Base-by-base conservation (phyloP, 345 rosid species). In the Carallia brachiata region DNA sequence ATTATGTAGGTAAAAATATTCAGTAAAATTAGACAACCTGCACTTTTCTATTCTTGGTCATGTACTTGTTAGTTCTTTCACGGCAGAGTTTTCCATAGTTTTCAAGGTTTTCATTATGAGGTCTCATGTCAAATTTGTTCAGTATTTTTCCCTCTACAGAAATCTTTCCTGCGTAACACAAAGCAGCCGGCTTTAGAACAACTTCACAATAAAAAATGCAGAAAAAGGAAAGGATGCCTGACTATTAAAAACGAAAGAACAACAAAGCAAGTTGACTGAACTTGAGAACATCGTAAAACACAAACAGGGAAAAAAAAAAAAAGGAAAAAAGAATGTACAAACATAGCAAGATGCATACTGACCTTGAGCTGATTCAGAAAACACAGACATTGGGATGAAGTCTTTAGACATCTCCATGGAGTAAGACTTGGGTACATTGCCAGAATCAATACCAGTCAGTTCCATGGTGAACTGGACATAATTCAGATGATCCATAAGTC, bases 71-170 rank as follows among this genome's bases (percentile, higher is more conserved):
- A 58, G 96, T 83, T 66, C 97, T 79, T 71, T 91, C 97, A 36
- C 96, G 96, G 47, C 92, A 91, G 17, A 91, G 84, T 78, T 85
- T 88, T 53, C 94, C 88, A 64, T 93, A 89, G 75, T 80, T 83
- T 76, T 89, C 98, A 0, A 89, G 84, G 79, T 82, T 88, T 66
- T 86, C 94, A 47, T 75, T 75, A 71, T 87, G 88, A 37, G 91
- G 98, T 78, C 89, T 89, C 92, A 91, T 85, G 75, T 93, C 96
- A 77, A 93, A 91, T 70, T 91, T 91, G 81, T 89, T 82, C 50
- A 79, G 74, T 63, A 91, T 88, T 79, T 85, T 93, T 52, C 98
- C 98, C 80, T 91, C 98, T 23, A 81, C 84, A 15, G 84, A 70
- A 52, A 66, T 47, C 78, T 83, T 83, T 68, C 92, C 97, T 88